Evolutionary conservation across 768 basidiomycete species (phyloP).

Genomic region (Chlorophyllum brunneum): DNA sequence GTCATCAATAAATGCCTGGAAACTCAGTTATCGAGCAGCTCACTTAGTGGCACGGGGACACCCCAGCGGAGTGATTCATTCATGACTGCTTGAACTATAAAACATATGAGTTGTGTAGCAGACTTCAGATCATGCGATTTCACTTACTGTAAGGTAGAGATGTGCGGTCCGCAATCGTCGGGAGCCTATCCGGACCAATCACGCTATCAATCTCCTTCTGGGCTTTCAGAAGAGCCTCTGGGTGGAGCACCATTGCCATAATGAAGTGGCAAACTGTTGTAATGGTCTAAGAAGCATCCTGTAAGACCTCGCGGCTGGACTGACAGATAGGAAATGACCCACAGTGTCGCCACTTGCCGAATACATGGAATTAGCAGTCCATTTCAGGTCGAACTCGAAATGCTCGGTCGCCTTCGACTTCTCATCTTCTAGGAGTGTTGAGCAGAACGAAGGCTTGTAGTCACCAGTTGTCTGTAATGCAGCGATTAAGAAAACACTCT

Average conservation of each 20-base stretch:
- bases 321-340: slow-evolving; percentile 12
- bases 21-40: slow-evolving; percentile 15
- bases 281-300: slow-evolving; percentile 38
- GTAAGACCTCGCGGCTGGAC: background rate
- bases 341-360: slow-evolving; percentile 64
- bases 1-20: slow-evolving; percentile 1
- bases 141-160: slow-evolving; percentile 50
- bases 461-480: slow-evolving; percentile 35
- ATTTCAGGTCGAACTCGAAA: slow-evolving; percentile 68
- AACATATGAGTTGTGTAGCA: background rate
- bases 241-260: slow-evolving; percentile 62
- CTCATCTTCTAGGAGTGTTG: slow-evolving; percentile 53
- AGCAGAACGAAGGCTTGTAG: slow-evolving; percentile 39
- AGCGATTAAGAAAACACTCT: slow-evolving; percentile 9
- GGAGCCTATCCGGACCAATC: slow-evolving; percentile 52
- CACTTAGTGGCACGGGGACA: slow-evolving; percentile 55
- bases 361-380: slow-evolving; percentile 86
- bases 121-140: background rate
- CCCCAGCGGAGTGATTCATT: slow-evolving; percentile 56
- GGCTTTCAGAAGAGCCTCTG: slow-evolving; percentile 51
- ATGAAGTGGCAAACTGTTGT: slow-evolving; percentile 57
- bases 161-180: slow-evolving; percentile 51
- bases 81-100: slow-evolving; percentile 46
- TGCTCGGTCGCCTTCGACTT: slow-evolving; percentile 30
- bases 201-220: slow-evolving; percentile 65